Evolutionary conservation across 805 yeast species (phyloP), one percentile per base, ranked within the genome.

Genomic region (Starmerella potacharoeniae): DNA sequence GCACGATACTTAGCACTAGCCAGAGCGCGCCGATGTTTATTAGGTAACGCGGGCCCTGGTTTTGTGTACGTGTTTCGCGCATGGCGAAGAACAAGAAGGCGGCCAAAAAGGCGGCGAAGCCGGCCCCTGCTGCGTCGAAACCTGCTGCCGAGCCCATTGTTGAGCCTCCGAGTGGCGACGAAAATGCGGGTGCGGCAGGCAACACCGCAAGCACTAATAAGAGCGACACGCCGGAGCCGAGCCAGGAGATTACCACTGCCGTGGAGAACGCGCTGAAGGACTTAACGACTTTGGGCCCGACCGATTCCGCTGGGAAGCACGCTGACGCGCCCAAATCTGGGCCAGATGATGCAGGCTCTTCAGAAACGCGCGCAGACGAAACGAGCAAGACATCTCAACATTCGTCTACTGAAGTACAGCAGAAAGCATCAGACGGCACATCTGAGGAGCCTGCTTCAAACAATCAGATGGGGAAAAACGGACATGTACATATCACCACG

Each of bases 61-160:
- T 33, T 33, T 46, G 49, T 46, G 49, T 46, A 46, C 49, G 49
- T 46, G 39, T 46, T 5, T 17, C 31, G 49, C 49, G 49, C 30
- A 46, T 46, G 49, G 49, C 49, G 40, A 46, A 46, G 49, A 46
- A 31, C 30, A 44, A 46, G 34, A 46, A 46, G 30, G 49, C 49
- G 40, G 49, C 40, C 30, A 46, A 46, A 14, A 46, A 46, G 49
- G 40, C 49, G 30, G 8, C 7, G 4, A 33, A 17, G 40, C 31
- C 49, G 17, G 37, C 49, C 13, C 22, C 49, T 34, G 40, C 49
- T 7, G 49, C 49, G n/a, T 33, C 40, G 14, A 10, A 31, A 14
- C 48, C 11, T 22, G 13, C 48, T 7, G 11, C 37, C 28, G 37
- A 22, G n/a, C 35, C 49, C 30, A 46, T 46, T 46, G 49, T 4